These are phyloP conservation scores for Hyaloscypha bicolor DNA, from an alignment of 495 filamentous ascomycete genomes.

Conservation along the genomic window DNA sequence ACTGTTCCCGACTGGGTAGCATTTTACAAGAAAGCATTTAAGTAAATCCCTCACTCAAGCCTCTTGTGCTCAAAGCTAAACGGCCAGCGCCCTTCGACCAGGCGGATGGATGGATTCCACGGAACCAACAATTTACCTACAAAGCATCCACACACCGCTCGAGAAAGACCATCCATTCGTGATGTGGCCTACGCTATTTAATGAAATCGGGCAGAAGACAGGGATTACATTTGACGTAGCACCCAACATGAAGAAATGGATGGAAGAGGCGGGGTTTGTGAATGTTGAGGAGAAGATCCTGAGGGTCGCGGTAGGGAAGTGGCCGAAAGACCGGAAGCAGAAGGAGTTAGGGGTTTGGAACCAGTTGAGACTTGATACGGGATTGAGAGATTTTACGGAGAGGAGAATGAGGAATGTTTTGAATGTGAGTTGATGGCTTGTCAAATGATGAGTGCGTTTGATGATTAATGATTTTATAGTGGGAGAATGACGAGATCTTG, in stretches of 20 bases:
- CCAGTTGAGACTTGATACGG: slow-evolving; percentile 39
- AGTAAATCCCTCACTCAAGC: slow-evolving; percentile 6
- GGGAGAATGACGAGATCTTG: slow-evolving; percentile 1
- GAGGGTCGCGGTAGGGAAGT: slow-evolving; percentile 54
- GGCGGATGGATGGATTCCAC: slow-evolving; percentile 55
- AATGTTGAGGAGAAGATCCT: slow-evolving; percentile 44
- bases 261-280: slow-evolving; percentile 58
- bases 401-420: background rate
- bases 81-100: slow-evolving; percentile 40
- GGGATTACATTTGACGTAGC: slow-evolving; percentile 38
- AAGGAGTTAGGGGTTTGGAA: slow-evolving; percentile 44
- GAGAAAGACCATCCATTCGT: slow-evolving; percentile 6
- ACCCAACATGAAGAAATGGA: slow-evolving; percentile 46
- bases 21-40: slow-evolving; percentile 31
- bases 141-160: slow-evolving; percentile 24
- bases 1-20: slow-evolving; percentile 52
- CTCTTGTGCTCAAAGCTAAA: background rate
- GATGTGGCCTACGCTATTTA: slow-evolving; percentile 41
- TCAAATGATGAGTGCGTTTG: background rate
- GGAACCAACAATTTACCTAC: slow-evolving; percentile 37
- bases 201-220: slow-evolving; percentile 32
- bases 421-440: background rate
- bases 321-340: slow-evolving; percentile 49
- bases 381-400: slow-evolving; percentile 44
- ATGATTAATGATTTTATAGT: background rate